These are phyloP conservation scores for Schizophyllum commune DNA, from an alignment of 1,284 basidiomycete genomes.

Conservation along the genomic window DNA sequence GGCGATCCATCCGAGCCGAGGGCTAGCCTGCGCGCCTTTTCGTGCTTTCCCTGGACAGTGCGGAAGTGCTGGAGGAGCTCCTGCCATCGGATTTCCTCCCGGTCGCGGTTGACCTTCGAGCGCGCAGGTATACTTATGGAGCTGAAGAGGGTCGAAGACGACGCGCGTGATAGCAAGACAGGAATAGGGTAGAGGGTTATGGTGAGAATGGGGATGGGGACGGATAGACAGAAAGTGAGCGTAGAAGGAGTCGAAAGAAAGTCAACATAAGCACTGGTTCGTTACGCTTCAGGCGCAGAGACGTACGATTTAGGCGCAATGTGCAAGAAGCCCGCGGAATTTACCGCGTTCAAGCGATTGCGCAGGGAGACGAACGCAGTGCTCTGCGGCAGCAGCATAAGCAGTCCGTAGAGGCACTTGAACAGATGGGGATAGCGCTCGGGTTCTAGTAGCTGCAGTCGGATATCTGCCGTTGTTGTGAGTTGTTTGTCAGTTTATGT, in stretches of 20 bases:
- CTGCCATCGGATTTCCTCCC: conserved; percentile 82
- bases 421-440: conserved; percentile 94
- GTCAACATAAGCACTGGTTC: background rate
- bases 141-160: conserved; percentile 11
- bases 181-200: background rate
- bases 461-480: conserved; percentile 58
- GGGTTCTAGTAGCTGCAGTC: conserved; percentile 93
- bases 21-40: conserved; percentile 73
- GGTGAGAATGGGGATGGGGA: background rate
- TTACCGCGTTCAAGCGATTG: conserved; percentile 91
- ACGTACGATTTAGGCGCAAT: conserved; percentile 76
- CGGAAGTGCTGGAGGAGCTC: conserved; percentile 86
- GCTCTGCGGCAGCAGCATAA: conserved; percentile 98
- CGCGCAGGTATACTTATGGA: conserved; percentile 40
- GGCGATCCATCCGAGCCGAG: conserved; percentile 42
- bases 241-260: no score
- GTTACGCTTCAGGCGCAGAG: background rate
- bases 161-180: background rate
- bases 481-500: conserved; percentile 1
- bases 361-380: conserved; percentile 93
- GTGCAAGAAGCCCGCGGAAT: conserved; percentile 89
- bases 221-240: no score
- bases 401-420: conserved; percentile 94
- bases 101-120: conserved; percentile 69
- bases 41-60: conserved; percentile 75